Percentiles rank a stretch among this genome's conserved stretches.
These are phyloP conservation scores for Cryptococcus sp. DNA, from an alignment of 1,284 basidiomycete genomes.

Conservation along the genomic window DNA sequence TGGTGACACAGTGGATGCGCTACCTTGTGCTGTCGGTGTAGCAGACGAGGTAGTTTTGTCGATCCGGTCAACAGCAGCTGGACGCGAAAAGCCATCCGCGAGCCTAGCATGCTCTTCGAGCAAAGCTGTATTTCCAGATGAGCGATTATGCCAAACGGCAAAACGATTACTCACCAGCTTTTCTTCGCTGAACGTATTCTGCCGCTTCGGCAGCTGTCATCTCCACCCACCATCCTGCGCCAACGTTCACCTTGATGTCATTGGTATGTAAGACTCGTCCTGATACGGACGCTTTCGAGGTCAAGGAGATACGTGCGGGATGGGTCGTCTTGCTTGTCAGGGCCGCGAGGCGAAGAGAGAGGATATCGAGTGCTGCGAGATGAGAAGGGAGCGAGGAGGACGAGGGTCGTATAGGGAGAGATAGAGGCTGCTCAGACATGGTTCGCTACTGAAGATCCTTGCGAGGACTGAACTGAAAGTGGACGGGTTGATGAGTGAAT, in stretches of 20 bases:
- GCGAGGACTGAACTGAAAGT: slow-evolving; percentile 1
- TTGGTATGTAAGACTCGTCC: slow-evolving; percentile 40
- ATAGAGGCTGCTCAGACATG: slow-evolving; percentile 3
- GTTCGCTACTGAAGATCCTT: not conserved
- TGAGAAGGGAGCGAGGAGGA: slow-evolving; percentile 32
- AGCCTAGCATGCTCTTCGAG: slow-evolving; percentile 29
- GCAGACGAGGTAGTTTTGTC: not conserved
- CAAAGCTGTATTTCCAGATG: slow-evolving; percentile 10
- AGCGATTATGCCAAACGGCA: slow-evolving; percentile 1
- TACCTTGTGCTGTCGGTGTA: not conserved
- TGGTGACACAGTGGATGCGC: not conserved
- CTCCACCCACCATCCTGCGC: slow-evolving; percentile 42
- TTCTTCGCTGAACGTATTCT: slow-evolving; percentile 34
- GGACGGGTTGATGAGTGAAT: too few species aligned
- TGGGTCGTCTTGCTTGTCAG: slow-evolving; percentile 29
- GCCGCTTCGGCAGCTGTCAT: slow-evolving; percentile 45
- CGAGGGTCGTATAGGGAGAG: slow-evolving; percentile 30
- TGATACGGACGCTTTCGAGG: slow-evolving; percentile 36
- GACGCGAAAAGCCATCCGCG: slow-evolving; percentile 17
- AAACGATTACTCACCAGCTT: slow-evolving; percentile 24
- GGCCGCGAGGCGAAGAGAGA: slow-evolving; percentile 27
- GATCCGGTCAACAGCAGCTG: not conserved
- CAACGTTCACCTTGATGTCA: slow-evolving; percentile 40
- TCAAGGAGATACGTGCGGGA: slow-evolving; percentile 37
- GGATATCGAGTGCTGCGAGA: slow-evolving; percentile 31